Evolutionary conservation across 495 filamentous ascomycete species (phyloP).

Genomic region (Penicillium lagena): DNA sequence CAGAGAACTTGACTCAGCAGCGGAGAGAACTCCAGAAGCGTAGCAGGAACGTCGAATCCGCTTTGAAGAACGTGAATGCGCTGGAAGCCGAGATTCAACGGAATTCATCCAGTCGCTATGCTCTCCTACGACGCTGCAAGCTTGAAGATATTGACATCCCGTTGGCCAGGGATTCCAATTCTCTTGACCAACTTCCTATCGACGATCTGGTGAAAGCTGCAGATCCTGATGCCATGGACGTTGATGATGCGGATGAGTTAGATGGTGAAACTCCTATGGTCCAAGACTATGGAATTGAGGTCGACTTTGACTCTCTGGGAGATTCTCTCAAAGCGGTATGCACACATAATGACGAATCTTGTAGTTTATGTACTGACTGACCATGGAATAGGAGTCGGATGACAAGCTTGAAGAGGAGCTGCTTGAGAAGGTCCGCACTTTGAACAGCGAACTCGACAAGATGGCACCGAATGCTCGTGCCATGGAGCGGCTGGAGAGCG

Average conservation of each 20-base stretch:
- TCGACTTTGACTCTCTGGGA: constrained; percentile 81
- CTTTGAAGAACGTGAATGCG: constrained; percentile 65
- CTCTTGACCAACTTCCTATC: constrained; percentile 78
- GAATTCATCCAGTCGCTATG: constrained; percentile 74
- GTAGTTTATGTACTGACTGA: constrained; percentile 14
- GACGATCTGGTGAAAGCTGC: constrained; percentile 68
- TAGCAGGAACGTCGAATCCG: constrained; percentile 72
- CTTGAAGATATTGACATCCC: constrained; percentile 89
- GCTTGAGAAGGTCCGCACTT: constrained; percentile 64
- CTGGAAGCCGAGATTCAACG: constrained; percentile 80
- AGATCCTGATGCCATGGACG: constrained; percentile 77
- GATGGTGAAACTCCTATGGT: constrained; percentile 41
- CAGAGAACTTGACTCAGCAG: constrained; percentile 72
- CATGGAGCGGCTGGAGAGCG: constrained; percentile 82
- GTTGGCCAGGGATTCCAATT: constrained; percentile 62
- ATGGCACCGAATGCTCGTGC: constrained; percentile 95
- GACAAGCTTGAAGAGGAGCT: constrained; percentile 72
- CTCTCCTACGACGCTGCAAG: constrained; percentile 80
- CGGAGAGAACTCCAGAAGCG: constrained; percentile 79
- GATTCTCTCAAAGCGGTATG: constrained; percentile 76
- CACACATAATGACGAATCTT: not conserved
- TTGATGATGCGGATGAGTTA: constrained; percentile 58
- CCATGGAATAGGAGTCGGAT: constrained; percentile 49
- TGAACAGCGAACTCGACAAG: constrained; percentile 78
- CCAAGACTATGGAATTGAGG: constrained; percentile 87